phyloP scores from a whole-genome alignment of 2,329 filamentous ascomycete species.

The Colletotrichum tamarilloi region DNA sequence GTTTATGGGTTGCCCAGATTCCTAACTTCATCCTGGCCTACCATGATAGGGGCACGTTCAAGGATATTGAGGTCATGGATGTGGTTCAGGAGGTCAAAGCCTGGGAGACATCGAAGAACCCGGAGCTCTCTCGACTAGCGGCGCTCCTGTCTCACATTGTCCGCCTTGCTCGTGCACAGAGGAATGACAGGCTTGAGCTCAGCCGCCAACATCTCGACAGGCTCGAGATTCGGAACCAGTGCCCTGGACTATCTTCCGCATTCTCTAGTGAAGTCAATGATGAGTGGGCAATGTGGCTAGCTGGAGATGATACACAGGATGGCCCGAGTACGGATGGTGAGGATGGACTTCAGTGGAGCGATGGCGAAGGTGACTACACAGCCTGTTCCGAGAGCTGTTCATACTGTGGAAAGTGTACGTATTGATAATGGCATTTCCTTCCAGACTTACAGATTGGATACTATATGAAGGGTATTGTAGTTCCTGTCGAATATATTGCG shows the following conservation, averaged over 20 bases:
- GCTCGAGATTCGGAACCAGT: conserved; percentile 13
- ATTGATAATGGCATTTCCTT: not conserved
- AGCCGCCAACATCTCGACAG: not conserved
- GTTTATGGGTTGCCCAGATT: conserved; percentile 54
- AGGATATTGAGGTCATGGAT: conserved; percentile 48
- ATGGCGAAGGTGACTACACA: not conserved
- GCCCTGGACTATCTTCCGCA: not conserved
- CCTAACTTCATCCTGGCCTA: conserved; percentile 54
- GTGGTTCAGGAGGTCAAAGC: conserved; percentile 42
- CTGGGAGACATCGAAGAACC: conserved; percentile 50
- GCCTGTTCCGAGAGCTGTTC: conserved; percentile 32
- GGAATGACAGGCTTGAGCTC: conserved; percentile 23
- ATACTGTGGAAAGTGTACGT: conserved; percentile 34
- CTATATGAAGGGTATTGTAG: not conserved
- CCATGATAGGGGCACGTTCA: conserved; percentile 50
- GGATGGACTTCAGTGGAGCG: not conserved
- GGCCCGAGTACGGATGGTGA: not conserved
- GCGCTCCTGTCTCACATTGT: conserved; percentile 37
- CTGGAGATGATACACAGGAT: not conserved
- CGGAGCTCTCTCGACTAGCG: conserved; percentile 44
- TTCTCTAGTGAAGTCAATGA: conserved; percentile 5
- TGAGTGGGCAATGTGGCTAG: conserved; percentile 14
- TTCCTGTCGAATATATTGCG: not conserved
- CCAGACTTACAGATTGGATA: not conserved
- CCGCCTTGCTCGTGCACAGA: conserved; percentile 2